A percentile compares a stretch with the other conserved stretches of the same genome.
Conservation (phyloP, 2,329 filamentous ascomycete genomes). For the Alternaria incomplexa region DNA sequence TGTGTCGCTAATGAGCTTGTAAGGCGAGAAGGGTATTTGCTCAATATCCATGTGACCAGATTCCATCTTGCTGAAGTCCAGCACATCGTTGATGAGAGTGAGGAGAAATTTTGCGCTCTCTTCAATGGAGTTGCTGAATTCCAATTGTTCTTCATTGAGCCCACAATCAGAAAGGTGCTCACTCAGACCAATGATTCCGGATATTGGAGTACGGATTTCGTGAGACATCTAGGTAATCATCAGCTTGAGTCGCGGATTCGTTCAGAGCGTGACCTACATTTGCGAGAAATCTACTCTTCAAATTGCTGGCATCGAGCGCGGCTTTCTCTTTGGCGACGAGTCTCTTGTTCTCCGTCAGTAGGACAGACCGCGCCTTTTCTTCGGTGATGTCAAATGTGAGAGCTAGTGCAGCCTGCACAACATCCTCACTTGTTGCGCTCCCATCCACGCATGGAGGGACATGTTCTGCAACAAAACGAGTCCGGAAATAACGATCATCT, state of each 20-base stretch:
- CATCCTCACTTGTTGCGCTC: neutral
- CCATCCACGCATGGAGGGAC: neutral
- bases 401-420: slow-evolving; percentile 4
- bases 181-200: slow-evolving; percentile 15
- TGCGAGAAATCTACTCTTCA: slow-evolving; percentile 16
- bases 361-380: slow-evolving; percentile 4
- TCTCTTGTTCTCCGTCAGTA: slow-evolving; percentile 8
- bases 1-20: slow-evolving; percentile 62
- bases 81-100: slow-evolving; percentile 54
- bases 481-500: slow-evolving; percentile 8
- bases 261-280: slow-evolving; percentile 3
- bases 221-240: slow-evolving; percentile 11
- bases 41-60: slow-evolving; percentile 63
- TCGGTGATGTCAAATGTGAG: slow-evolving; percentile 14
- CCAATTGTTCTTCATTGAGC: slow-evolving; percentile 5
- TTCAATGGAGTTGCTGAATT: slow-evolving; percentile 58
- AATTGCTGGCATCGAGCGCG: slow-evolving; percentile 7
- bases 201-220: slow-evolving; percentile 16
- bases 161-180: slow-evolving; percentile 10
- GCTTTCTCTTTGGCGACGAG: slow-evolving; percentile 6
- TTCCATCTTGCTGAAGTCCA: slow-evolving; percentile 55
- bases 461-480: slow-evolving; percentile 11
- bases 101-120: slow-evolving; percentile 62
- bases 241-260: too few relatives aligned
- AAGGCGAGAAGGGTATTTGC: slow-evolving; percentile 49